Evolutionary conservation across 129 eudicot species (phyloP).

Genomic region (Kitagawia praeruptora): DNA sequence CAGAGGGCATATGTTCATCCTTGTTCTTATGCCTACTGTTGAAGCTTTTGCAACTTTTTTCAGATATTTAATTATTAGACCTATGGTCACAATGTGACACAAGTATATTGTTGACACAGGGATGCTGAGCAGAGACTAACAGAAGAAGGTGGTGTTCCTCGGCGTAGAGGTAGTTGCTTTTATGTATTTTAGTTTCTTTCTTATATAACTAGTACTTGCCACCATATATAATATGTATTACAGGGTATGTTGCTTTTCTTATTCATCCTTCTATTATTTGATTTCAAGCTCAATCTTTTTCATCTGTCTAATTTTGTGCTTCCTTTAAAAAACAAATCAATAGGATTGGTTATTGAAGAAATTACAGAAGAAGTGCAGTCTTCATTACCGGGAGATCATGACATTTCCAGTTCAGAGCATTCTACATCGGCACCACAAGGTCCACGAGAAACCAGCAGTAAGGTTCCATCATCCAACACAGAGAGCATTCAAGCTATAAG

Average conservation of each 20-base stretch:
- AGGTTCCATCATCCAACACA: slow-evolving; percentile 30
- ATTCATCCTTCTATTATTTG: not conserved
- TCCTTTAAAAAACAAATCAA: not conserved
- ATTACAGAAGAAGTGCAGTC: slow-evolving; percentile 60
- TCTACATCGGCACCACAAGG: slow-evolving; percentile 30
- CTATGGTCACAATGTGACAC: not conserved
- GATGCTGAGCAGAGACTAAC: slow-evolving; percentile 44
- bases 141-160: slow-evolving; percentile 43
- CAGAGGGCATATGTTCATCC: not conserved
- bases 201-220: not conserved
- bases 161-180: slow-evolving; percentile 42
- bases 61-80: not conserved
- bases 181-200: not conserved
- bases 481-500: slow-evolving; percentile 41
- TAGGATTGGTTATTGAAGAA: slow-evolving; percentile 86
- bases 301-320: slow-evolving; percentile 7
- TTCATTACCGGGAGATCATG: slow-evolving; percentile 23
- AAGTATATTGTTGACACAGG: slow-evolving; percentile 30
- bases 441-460: slow-evolving; percentile 29
- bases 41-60: not conserved
- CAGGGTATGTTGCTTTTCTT: slow-evolving; percentile 6
- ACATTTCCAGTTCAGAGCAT: slow-evolving; percentile 27
- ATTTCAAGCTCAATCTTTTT: not conserved
- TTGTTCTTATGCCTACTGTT: not conserved
- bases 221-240: not conserved